A percentile compares a stretch with the other conserved stretches of the same genome.
phyloP scores from a whole-genome alignment of 2,329 filamentous ascomycete genomes.

The Corinectria fuckeliana region DNA sequence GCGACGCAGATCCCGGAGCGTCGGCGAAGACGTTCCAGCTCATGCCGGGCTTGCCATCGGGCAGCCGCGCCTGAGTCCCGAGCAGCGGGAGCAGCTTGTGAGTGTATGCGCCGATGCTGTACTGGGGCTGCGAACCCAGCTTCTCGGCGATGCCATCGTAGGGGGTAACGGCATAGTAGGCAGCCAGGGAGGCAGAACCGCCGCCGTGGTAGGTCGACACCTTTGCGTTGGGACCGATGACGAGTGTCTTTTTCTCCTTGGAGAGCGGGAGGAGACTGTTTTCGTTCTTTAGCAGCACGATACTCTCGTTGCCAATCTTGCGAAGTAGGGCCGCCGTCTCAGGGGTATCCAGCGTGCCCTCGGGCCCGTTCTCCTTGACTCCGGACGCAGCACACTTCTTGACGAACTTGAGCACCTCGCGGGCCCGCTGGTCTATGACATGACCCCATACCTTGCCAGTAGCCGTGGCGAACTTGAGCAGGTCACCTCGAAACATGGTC shows the following conservation, averaged over 20 bases:
- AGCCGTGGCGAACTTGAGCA: constrained; percentile 58
- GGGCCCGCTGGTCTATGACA: constrained; percentile 63
- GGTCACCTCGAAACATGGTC: constrained; percentile 56
- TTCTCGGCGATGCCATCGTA: constrained; percentile 71
- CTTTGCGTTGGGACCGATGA: constrained; percentile 65
- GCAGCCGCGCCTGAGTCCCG: constrained; percentile 57
- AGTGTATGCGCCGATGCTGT: constrained; percentile 67
- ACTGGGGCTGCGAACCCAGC: constrained; percentile 51
- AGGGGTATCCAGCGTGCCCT: constrained; percentile 62
- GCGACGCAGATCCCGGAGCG: constrained; percentile 53
- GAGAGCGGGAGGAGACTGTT: constrained; percentile 66
- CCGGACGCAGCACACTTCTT: constrained; percentile 61
- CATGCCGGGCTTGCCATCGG: constrained; percentile 63
- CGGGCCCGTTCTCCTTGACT: constrained; percentile 61
- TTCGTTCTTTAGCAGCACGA: constrained; percentile 78
- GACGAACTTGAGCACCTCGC: constrained; percentile 64
- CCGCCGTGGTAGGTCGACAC: constrained; percentile 66
- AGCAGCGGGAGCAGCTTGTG: constrained; percentile 69
- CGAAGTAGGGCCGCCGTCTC: constrained; percentile 70
- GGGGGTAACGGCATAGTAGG: constrained; percentile 74
- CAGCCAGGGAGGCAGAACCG: constrained; percentile 65
- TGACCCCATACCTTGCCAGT: constrained; percentile 63
- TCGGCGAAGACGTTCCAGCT: constrained; percentile 69
- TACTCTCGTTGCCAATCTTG: constrained; percentile 69
- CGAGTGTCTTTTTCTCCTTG: constrained; percentile 65